Conservation (phyloP, 257 asterid genomes). For the Jasminum sambac region DNA sequence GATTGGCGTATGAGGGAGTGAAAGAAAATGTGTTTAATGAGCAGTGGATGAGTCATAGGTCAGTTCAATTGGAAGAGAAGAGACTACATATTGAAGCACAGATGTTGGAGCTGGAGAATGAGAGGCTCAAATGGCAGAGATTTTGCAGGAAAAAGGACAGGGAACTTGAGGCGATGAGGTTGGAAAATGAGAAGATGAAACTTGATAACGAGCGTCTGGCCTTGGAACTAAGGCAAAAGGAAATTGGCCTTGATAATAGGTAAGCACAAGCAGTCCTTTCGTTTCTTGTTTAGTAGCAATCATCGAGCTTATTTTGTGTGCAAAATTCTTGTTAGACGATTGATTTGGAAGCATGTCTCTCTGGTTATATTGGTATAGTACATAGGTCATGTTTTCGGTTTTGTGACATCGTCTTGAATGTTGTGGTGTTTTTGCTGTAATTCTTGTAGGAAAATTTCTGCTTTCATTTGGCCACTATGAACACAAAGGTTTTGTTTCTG, state of each 20-base stretch:
- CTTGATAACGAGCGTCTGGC: slow-evolving; percentile 45
- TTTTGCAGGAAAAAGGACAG: slow-evolving; percentile 44
- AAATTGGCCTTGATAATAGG: slow-evolving; percentile 26
- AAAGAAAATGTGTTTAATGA: slow-evolving; percentile 29
- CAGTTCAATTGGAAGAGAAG: slow-evolving; percentile 39
- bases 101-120: slow-evolving; percentile 46
- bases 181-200: slow-evolving; percentile 45
- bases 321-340: background rate
- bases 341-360: background rate
- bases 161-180: slow-evolving; percentile 36
- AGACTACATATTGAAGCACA: slow-evolving; percentile 42
- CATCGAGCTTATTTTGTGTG: slow-evolving; percentile 5
- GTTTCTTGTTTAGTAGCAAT: background rate
- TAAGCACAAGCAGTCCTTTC: slow-evolving; percentile 5
- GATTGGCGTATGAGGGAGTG: slow-evolving; percentile 24
- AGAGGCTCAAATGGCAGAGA: slow-evolving; percentile 45
- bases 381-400: background rate
- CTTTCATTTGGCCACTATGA: background rate
- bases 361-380: background rate
- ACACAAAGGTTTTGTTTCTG: background rate
- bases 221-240: slow-evolving; percentile 43
- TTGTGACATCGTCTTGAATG: slow-evolving; percentile 8
- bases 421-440: slow-evolving; percentile 4
- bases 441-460: slow-evolving; percentile 13
- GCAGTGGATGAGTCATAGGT: slow-evolving; percentile 36